phyloP scores from a whole-genome alignment of 2,329 filamentous ascomycete species.

The Neopestalotiopsis clavispora region DNA sequence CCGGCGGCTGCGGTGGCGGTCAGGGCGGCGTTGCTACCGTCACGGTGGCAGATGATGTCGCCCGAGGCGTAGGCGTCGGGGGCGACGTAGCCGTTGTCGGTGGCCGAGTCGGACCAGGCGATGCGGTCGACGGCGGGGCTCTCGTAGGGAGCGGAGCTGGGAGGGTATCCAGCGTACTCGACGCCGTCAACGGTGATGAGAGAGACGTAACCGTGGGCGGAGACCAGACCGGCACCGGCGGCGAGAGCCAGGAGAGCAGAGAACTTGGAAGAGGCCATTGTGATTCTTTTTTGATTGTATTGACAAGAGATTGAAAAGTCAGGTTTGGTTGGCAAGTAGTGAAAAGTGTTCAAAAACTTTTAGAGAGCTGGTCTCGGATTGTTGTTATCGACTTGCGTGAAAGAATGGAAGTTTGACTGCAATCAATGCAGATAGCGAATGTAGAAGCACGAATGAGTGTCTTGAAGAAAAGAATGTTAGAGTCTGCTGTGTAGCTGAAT shows the following conservation, averaged over 20 bases:
- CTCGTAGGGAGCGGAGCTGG: constrained; percentile 27
- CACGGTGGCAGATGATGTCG: constrained; percentile 41
- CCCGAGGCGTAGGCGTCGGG: constrained; percentile 15
- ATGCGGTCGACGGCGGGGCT: constrained; percentile 27
- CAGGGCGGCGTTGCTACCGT: constrained; percentile 36
- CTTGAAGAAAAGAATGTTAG: constrained; percentile 20
- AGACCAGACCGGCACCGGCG: constrained; percentile 29
- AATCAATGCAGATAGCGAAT: constrained; percentile 23
- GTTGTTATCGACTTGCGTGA: constrained; percentile 20
- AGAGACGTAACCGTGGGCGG: constrained; percentile 38
- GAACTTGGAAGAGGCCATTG: constrained; percentile 19
- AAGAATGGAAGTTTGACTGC: constrained; percentile 21
- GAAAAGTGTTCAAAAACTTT: neutral
- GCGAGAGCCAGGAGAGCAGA: constrained; percentile 17
- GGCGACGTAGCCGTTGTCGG: constrained; percentile 33
- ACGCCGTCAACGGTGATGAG: constrained; percentile 29
- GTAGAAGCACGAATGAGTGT: constrained; percentile 22
- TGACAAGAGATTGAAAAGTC: constrained; percentile 6
- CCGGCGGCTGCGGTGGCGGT: constrained; percentile 58
- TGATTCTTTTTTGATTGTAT: neutral
- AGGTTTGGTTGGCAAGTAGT: constrained; percentile 17
- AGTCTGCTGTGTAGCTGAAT: constrained; percentile 14
- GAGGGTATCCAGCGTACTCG: constrained; percentile 23
- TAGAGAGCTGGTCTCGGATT: neutral
- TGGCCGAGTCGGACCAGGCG: constrained; percentile 40